A percentile compares a stretch with the other conserved stretches of the same genome.
phyloP scores from a whole-genome alignment of 352 stramenopile species.

The Pythium folliculosum region DNA sequence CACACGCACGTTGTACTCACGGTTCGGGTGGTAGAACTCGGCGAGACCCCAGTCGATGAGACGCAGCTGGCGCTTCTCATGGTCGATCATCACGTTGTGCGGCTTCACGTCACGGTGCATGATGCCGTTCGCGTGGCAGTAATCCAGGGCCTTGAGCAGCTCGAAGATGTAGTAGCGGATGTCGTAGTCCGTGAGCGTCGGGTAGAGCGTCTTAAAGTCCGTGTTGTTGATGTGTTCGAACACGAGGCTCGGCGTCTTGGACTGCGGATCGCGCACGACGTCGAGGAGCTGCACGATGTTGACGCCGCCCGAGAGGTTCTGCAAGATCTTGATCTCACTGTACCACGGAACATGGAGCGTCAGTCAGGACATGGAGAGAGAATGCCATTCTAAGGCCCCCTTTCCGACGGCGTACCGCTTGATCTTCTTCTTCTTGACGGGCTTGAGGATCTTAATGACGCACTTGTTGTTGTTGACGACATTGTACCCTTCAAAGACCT shows the following conservation, averaged over 20 bases:
- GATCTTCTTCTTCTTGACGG: slow-evolving; percentile 99
- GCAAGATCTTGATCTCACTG: slow-evolving; percentile 99
- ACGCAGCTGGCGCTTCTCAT: slow-evolving; percentile 96
- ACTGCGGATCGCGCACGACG: slow-evolving; percentile 97
- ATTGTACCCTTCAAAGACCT: slow-evolving; percentile 99
- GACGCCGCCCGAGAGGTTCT: slow-evolving; percentile 98
- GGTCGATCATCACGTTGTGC: slow-evolving; percentile 99
- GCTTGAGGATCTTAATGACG: slow-evolving; percentile 99
- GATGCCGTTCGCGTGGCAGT: slow-evolving; percentile 99
- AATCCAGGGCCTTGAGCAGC: slow-evolving; percentile 95
- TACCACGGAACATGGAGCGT: neutral
- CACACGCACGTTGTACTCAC: slow-evolving; percentile 99
- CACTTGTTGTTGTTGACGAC: slow-evolving; percentile 96
- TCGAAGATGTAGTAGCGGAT: slow-evolving; percentile 99
- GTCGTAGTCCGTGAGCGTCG: slow-evolving; percentile 98
- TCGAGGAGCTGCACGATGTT: slow-evolving; percentile 99
- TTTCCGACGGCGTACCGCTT: slow-evolving; percentile 72
- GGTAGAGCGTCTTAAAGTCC: slow-evolving; percentile 99
- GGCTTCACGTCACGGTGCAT: slow-evolving; percentile 99
- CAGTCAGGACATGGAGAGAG: neutral
- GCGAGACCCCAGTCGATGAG: slow-evolving; percentile 99
- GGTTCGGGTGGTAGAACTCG: slow-evolving; percentile 98
- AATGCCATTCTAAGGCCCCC: too few species aligned
- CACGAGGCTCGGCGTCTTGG: slow-evolving; percentile 98
- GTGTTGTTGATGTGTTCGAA: slow-evolving; percentile 99